phyloP scores from a whole-genome alignment of 805 yeast genomes.

The Myxozyma neglecta region DNA sequence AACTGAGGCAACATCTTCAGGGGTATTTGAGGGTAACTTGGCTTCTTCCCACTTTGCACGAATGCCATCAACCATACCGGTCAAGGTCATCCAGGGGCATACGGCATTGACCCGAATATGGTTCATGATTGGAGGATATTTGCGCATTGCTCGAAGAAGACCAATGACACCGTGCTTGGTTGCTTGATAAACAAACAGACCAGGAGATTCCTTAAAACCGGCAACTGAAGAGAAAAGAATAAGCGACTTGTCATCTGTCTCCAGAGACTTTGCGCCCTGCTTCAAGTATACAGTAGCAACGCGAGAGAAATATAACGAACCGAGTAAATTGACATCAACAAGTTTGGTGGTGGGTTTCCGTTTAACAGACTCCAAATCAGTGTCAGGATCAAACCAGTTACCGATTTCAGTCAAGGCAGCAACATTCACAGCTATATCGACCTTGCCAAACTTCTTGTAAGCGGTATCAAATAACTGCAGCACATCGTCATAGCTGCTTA shows the following conservation, averaged over 20 bases:
- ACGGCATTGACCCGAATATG: slow-evolving; percentile 18
- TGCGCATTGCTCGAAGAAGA: slow-evolving; percentile 18
- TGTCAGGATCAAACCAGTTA: slow-evolving; percentile 18
- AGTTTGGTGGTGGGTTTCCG: slow-evolving; percentile 15
- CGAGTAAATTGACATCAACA: slow-evolving; percentile 17
- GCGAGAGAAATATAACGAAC: slow-evolving; percentile 20
- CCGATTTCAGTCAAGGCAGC: slow-evolving; percentile 23
- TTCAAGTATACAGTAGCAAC: slow-evolving; percentile 16
- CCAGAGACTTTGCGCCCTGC: not conserved
- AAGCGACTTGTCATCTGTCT: slow-evolving; percentile 7
- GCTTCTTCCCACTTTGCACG: slow-evolving; percentile 11
- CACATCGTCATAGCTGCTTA: slow-evolving; percentile 10
- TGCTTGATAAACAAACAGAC: slow-evolving; percentile 19
- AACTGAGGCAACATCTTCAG: slow-evolving; percentile 17
- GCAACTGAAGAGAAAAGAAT: slow-evolving; percentile 24
- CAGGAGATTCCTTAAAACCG: slow-evolving; percentile 24
- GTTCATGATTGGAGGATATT: slow-evolving; percentile 16
- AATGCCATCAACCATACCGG: slow-evolving; percentile 24
- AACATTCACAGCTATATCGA: slow-evolving; percentile 12
- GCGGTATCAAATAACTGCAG: slow-evolving; percentile 13
- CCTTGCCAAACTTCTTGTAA: slow-evolving; percentile 5
- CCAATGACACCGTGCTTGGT: slow-evolving; percentile 24
- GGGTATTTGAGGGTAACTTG: slow-evolving; percentile 14
- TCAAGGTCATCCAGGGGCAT: slow-evolving; percentile 25
- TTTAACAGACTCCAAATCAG: slow-evolving; percentile 6